A percentile compares a stretch with the other conserved stretches of the same genome.
phyloP scores from a whole-genome alignment of 2,329 filamentous ascomycete species.

The Ascocoryne sarcoides region DNA sequence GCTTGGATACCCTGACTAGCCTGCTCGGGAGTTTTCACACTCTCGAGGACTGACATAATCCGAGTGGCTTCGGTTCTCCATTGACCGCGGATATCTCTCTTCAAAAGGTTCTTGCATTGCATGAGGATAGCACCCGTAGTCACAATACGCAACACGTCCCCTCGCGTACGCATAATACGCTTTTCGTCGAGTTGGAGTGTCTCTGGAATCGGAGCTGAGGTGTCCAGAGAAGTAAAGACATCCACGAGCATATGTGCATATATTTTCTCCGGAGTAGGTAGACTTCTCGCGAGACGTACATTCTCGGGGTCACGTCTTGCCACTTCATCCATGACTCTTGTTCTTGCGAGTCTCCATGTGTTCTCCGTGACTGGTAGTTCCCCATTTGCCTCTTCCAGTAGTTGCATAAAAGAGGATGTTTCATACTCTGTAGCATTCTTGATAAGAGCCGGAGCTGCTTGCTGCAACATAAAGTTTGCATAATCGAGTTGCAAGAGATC shows the following conservation, averaged over 20 bases:
- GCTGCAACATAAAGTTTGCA: constrained; percentile 69
- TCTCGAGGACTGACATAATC: constrained; percentile 61
- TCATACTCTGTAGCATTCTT: constrained; percentile 67
- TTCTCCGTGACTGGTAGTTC: constrained; percentile 49
- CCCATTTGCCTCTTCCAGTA: constrained; percentile 45
- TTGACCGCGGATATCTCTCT: constrained; percentile 66
- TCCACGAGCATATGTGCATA: constrained; percentile 71
- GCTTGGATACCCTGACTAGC: constrained; percentile 52
- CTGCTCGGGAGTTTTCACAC: constrained; percentile 35
- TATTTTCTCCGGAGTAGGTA: constrained; percentile 59
- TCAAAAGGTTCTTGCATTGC: constrained; percentile 75
- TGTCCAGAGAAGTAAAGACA: constrained; percentile 59
- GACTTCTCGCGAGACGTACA: constrained; percentile 51
- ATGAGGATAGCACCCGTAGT: constrained; percentile 67
- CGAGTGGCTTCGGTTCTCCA: constrained; percentile 69
- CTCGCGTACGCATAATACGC: constrained; percentile 50
- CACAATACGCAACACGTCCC: constrained; percentile 54
- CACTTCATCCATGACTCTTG: constrained; percentile 56
- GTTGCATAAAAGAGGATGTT: constrained; percentile 62
- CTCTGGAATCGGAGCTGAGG: constrained; percentile 55
- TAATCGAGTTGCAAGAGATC: constrained; percentile 74
- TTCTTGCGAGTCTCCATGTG: constrained; percentile 57
- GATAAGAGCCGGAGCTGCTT: constrained; percentile 62
- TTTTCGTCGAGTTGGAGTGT: constrained; percentile 62
- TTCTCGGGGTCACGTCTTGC: constrained; percentile 61